Percentiles rank a stretch among this genome's conserved stretches.
These are phyloP conservation scores for Mrakia blollopis DNA, from an alignment of 768 basidiomycete genomes.

Conservation along the genomic window DNA sequence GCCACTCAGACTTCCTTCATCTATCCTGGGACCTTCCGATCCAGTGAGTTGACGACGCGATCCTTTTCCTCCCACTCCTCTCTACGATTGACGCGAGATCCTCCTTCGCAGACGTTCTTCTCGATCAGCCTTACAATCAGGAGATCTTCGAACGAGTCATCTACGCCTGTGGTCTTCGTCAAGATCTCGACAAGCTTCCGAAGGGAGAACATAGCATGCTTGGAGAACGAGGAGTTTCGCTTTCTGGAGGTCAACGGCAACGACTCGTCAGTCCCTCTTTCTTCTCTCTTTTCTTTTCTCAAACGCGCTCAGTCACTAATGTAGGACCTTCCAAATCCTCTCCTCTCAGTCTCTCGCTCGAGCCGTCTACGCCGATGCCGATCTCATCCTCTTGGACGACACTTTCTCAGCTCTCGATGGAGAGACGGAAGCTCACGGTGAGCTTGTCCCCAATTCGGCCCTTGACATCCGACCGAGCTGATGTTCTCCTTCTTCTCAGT, in stretches of 20 bases:
- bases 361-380: slow-evolving; percentile 34
- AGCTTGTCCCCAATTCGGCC: neutral
- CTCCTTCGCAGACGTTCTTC: slow-evolving; percentile 3
- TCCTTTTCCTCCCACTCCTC: neutral
- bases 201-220: slow-evolving; percentile 12
- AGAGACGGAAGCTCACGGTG: slow-evolving; percentile 33
- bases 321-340: too few species aligned
- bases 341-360: slow-evolving; percentile 32
- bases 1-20: slow-evolving; percentile 27
- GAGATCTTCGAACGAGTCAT: neutral
- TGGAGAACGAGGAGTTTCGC: slow-evolving; percentile 9
- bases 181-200: slow-evolving; percentile 12
- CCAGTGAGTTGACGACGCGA: neutral
- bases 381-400: slow-evolving; percentile 36
- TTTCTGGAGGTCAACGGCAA: slow-evolving; percentile 20
- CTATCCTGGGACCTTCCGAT: slow-evolving; percentile 14
- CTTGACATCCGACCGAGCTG: neutral
- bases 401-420: slow-evolving; percentile 38
- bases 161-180: neutral
- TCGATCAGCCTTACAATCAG: neutral
- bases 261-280: slow-evolving; percentile 12
- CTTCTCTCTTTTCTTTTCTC: neutral
- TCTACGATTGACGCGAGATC: neutral
- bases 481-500: neutral
- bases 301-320: too few species aligned